Evolutionary conservation across 371 early-diverging fungal genomes (phyloP), one percentile per base, ranked within the genome.

Genomic region (Saksenaea oblongispora): DNA sequence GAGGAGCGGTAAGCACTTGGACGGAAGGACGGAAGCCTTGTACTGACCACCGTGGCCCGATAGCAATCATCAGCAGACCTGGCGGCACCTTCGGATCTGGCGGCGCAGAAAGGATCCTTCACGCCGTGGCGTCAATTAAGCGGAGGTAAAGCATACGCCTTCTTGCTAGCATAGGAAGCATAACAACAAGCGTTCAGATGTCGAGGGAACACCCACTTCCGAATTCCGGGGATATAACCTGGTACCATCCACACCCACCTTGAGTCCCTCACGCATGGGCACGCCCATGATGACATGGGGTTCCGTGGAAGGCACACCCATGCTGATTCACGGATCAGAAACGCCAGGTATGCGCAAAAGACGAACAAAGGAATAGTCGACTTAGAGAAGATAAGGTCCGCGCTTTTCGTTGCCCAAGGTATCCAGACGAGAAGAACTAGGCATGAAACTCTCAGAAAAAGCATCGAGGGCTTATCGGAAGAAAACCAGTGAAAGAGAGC

Each of bases 251-350:
- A 91, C 94, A 8, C 93, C 93, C 0, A 64, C 84, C 1, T 69
- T 86, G 1, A 81, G 74, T 34, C 92, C 92, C 26, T 74, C 84
- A 1, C 74, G 76, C 28, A 54, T 76, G 42, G 75, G 73, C 0
- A 70, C 78, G 15, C 80, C 79, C 69, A 80, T 90, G 41, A 87
- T 95, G 91, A 95, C 95, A 2, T 95, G 95, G 95, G 91, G 91
- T 53, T 72, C 81, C 1, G 86, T 90, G 53, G 91, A 89, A 61
- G 88, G 86, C 7, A 89, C 87, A 5, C 91, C 91, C 9, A 56
- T 88, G 37, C 64, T 82, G 34, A 83, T 87, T 26, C 68, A 72
- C 8, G 83, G 84, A 17, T 66, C 77, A 27, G 67, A 75, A 15
- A 78, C 84, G 24, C 81, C 84, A 2, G 80, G 75, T 73, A 63